These are phyloP conservation scores for Phanerochaete carnosa DNA, from an alignment of 768 basidiomycete genomes.

Conservation along the genomic window DNA sequence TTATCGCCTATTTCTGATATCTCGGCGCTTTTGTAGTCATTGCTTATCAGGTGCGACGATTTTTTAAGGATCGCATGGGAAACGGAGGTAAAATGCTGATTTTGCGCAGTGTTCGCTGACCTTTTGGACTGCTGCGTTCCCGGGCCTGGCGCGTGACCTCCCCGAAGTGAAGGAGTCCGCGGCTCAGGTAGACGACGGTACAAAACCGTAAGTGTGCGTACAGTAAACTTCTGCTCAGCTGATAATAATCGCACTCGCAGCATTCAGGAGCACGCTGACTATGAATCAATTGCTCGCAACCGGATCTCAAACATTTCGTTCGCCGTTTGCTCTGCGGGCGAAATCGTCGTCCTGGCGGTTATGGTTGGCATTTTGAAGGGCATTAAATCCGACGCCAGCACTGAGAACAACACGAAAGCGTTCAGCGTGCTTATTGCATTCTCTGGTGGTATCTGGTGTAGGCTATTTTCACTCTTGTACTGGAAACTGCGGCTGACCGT, in stretches of 20 bases:
- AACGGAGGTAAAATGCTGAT: not conserved
- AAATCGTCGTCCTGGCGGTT: slow-evolving; percentile 63
- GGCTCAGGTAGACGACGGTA: slow-evolving; percentile 33
- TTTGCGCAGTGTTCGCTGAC: slow-evolving; percentile 56
- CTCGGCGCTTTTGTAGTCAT: slow-evolving; percentile 44
- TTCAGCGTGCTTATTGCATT: slow-evolving; percentile 79
- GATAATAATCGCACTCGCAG: slow-evolving; percentile 20
- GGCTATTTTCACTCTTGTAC: slow-evolving; percentile 20
- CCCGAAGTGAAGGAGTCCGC: slow-evolving; percentile 62
- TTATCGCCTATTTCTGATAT: slow-evolving; percentile 5
- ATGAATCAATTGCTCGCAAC: slow-evolving; percentile 66
- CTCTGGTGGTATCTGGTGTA: slow-evolving; percentile 73
- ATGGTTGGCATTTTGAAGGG: slow-evolving; percentile 77
- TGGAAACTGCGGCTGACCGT: not conserved
- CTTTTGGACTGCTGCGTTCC: slow-evolving; percentile 84
- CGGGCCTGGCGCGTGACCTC: slow-evolving; percentile 67
- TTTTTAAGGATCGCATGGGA: not conserved
- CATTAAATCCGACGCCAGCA: slow-evolving; percentile 55
- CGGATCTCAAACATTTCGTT: slow-evolving; percentile 76
- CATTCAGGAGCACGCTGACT: slow-evolving; percentile 46
- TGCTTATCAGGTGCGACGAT: slow-evolving; percentile 58
- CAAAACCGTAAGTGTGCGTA: slow-evolving; percentile 43
- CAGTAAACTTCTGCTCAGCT: not conserved
- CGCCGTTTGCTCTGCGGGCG: slow-evolving; percentile 64
- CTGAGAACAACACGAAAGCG: slow-evolving; percentile 70